Evolutionary conservation across 1,139 yeast genomes (phyloP).

Genomic region (Blastobotrys aristatus): DNA sequence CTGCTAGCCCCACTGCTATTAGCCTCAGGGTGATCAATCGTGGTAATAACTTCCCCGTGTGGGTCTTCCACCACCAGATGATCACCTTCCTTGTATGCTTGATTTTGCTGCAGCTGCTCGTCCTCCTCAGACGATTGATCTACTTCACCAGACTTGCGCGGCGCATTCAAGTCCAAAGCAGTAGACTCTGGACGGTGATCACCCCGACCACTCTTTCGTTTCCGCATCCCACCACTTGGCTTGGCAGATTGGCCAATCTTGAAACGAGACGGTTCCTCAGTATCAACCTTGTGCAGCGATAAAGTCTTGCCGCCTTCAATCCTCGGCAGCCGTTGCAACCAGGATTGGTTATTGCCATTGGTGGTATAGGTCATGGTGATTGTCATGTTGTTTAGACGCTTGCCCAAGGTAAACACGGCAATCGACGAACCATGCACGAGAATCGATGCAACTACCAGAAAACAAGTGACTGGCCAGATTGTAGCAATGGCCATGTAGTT

Average conservation of each 20-base stretch:
- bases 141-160: slow-evolving; percentile 25
- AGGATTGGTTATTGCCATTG: slow-evolving; percentile 59
- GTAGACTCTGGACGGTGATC: slow-evolving; percentile 32
- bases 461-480: slow-evolving; percentile 89
- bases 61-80: slow-evolving; percentile 71
- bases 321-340: slow-evolving; percentile 86
- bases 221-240: slow-evolving; percentile 74
- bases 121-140: slow-evolving; percentile 19
- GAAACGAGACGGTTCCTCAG: slow-evolving; percentile 41
- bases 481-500: slow-evolving; percentile 67
- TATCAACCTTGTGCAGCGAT: slow-evolving; percentile 76
- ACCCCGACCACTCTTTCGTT: slow-evolving; percentile 40
- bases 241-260: slow-evolving; percentile 44
- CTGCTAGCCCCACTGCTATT: neutral
- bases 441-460: slow-evolving; percentile 79
- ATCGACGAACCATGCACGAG: slow-evolving; percentile 95
- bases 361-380: slow-evolving; percentile 88
- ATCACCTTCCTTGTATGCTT: slow-evolving; percentile 71
- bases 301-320: slow-evolving; percentile 66
- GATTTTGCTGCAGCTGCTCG: slow-evolving; percentile 26
- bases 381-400: slow-evolving; percentile 84
- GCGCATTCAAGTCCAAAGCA: slow-evolving; percentile 31
- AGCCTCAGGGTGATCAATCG: slow-evolving; percentile 15
- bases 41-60: slow-evolving; percentile 69
- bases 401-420: slow-evolving; percentile 87